phyloP scores from a whole-genome alignment of 2,329 filamentous ascomycete genomes.

The Didymella sp. region DNA sequence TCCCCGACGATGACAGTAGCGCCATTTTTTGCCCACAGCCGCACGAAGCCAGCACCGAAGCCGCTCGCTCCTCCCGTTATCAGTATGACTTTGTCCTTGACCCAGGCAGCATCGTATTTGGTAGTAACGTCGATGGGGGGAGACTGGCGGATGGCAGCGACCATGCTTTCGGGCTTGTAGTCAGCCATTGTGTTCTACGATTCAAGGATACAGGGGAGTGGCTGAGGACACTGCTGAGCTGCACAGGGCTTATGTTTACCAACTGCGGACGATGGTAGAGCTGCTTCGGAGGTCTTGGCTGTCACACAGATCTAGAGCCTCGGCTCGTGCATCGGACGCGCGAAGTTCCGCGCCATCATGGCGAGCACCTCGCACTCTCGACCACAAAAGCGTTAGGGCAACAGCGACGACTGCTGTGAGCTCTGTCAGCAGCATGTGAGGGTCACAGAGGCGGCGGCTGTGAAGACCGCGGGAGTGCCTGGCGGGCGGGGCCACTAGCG shows the following conservation, averaged over 20 bases:
- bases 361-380: constrained; percentile 4
- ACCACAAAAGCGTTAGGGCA: constrained; percentile 11
- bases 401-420: not conserved
- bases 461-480: constrained; percentile 16
- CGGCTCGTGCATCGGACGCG: constrained; percentile 9
- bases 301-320: constrained; percentile 1
- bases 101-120: constrained; percentile 47
- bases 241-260: not conserved
- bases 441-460: not conserved
- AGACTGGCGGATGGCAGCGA: constrained; percentile 43
- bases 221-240: not conserved
- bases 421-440: not conserved
- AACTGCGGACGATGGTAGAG: constrained; percentile 1
- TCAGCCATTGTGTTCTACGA: constrained; percentile 28
- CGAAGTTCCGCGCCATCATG: constrained; percentile 6
- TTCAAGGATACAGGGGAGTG: not conserved
- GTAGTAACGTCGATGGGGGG: constrained; percentile 48
- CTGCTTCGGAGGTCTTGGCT: constrained; percentile 8
- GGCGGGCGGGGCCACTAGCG: constrained; percentile 13
- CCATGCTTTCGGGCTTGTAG: constrained; percentile 30
- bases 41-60: constrained; percentile 50
- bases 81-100: constrained; percentile 48
- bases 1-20: constrained; percentile 70
- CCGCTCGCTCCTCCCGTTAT: constrained; percentile 52
- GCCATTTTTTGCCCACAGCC: constrained; percentile 47